These are phyloP conservation scores for Colletotrichum spaethianum DNA, from an alignment of 2,329 filamentous ascomycete genomes.

Conservation along the genomic window DNA sequence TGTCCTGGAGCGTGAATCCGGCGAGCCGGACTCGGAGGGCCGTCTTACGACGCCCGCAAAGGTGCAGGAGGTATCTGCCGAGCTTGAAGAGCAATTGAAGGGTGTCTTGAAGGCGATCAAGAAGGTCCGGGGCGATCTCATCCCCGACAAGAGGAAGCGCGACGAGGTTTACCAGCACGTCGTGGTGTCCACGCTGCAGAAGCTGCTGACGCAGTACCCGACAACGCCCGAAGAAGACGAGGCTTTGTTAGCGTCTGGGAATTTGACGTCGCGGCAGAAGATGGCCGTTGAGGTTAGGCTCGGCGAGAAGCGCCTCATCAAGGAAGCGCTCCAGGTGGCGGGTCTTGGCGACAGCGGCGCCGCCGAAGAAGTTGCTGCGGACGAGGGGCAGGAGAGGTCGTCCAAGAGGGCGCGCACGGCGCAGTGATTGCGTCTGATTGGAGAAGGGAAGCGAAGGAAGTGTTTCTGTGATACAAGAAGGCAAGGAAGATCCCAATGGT, in stretches of 20 bases:
- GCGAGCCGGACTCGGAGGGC: slow-evolving; percentile 66
- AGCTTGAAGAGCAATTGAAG: slow-evolving; percentile 67
- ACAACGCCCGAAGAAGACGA: slow-evolving; percentile 59
- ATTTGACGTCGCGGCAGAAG: slow-evolving; percentile 54
- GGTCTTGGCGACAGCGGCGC: slow-evolving; percentile 46
- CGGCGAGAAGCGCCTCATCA: slow-evolving; percentile 79
- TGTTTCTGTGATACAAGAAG: neutral
- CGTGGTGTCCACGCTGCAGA: slow-evolving; percentile 55
- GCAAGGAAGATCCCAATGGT: neutral
- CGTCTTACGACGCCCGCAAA: slow-evolving; percentile 55
- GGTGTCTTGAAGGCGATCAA: slow-evolving; percentile 63
- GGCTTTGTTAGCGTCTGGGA: slow-evolving; percentile 50
- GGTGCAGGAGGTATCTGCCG: slow-evolving; percentile 61
- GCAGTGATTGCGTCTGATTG: neutral
- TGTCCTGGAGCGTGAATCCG: slow-evolving; percentile 72
- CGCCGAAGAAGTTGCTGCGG: slow-evolving; percentile 26
- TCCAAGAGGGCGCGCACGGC: slow-evolving; percentile 48
- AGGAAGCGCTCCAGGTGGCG: slow-evolving; percentile 58
- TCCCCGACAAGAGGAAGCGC: slow-evolving; percentile 65
- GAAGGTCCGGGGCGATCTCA: slow-evolving; percentile 57
- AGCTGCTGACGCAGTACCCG: slow-evolving; percentile 57
- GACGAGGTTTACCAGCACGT: slow-evolving; percentile 61
- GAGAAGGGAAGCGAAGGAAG: fast-evolving
- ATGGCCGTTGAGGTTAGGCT: slow-evolving; percentile 79
- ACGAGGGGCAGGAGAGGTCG: slow-evolving; percentile 48